A percentile compares a stretch with the other conserved stretches of the same genome.
Evolutionary conservation across 257 asterid species (phyloP).

Genomic region (Knoxia roxburghii): DNA sequence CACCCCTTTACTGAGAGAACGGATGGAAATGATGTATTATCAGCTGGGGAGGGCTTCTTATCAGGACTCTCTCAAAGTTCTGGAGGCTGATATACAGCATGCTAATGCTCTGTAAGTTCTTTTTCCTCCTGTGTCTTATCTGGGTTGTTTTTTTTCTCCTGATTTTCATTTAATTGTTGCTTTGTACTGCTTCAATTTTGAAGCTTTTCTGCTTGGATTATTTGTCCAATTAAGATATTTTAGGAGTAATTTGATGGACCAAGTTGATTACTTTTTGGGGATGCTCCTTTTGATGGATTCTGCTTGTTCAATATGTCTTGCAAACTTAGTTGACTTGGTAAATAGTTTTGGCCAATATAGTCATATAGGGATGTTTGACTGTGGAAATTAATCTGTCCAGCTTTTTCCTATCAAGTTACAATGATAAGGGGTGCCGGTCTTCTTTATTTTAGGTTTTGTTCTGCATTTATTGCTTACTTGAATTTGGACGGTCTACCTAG

Average conservation of each 20-base stretch:
- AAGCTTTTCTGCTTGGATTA: background rate
- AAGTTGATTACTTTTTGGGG: constrained; percentile 1
- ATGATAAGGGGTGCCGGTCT: background rate
- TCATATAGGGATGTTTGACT: background rate
- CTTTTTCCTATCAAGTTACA: background rate
- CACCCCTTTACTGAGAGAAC: constrained; percentile 1
- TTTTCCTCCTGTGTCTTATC: constrained; percentile 2
- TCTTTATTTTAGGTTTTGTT: background rate
- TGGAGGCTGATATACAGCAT: constrained; percentile 78
- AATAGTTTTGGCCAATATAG: background rate
- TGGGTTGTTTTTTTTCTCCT: constrained; percentile 9
- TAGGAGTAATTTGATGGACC: background rate
- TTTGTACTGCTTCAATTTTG: background rate
- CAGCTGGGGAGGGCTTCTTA: constrained; percentile 59
- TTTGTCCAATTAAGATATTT: constrained; percentile 7
- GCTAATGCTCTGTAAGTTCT: constrained; percentile 74
- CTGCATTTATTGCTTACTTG: background rate
- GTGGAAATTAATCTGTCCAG: background rate
- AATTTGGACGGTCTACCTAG: background rate
- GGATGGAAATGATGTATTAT: constrained; percentile 64
- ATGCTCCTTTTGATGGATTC: background rate
- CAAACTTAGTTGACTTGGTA: background rate
- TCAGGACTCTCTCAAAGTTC: constrained; percentile 58
- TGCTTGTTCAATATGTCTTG: background rate
- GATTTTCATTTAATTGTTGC: background rate